Evolutionary conservation across 345 rosid genomes (phyloP).

Genomic region (Gossypium bickii): DNA sequence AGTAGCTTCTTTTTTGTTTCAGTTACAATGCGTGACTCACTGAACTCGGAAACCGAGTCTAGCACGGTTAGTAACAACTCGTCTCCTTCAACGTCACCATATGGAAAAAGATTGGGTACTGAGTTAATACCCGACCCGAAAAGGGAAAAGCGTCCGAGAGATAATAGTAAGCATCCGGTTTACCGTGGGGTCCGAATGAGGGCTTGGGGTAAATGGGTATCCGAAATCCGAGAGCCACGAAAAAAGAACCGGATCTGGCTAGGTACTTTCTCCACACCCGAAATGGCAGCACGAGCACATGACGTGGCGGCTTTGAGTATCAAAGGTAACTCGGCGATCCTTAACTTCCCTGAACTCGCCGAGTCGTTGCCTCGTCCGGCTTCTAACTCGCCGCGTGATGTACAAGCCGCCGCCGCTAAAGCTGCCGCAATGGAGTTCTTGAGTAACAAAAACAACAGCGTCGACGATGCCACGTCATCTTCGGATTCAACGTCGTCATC

Average conservation of each 20-base stretch:
- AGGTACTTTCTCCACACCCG: conserved; percentile 55
- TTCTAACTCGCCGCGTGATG: conserved; percentile 40
- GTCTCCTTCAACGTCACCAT: conserved; percentile 10
- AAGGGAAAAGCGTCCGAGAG: conserved; percentile 31
- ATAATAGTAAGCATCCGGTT: conserved; percentile 33
- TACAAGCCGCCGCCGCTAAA: conserved; percentile 51
- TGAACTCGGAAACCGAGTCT: conserved; percentile 17
- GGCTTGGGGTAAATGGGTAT: conserved; percentile 64
- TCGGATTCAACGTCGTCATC: conserved; percentile 22
- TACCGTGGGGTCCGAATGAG: conserved; percentile 61
- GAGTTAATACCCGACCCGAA: background rate
- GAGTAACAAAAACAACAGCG: background rate
- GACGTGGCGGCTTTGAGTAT: conserved; percentile 54
- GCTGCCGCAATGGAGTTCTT: conserved; percentile 45
- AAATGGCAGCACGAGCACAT: conserved; percentile 70
- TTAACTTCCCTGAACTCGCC: conserved; percentile 53
- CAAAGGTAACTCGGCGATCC: conserved; percentile 46
- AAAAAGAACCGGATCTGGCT: conserved; percentile 67
- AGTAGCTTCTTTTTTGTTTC: background rate
- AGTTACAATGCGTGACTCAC: conserved; percentile 17
- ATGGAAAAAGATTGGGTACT: background rate
- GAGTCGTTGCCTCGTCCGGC: conserved; percentile 41
- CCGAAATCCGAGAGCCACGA: conserved; percentile 64
- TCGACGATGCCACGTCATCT: background rate
- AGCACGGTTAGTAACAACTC: conserved; percentile 4